phyloP scores from a whole-genome alignment of 1,284 basidiomycete genomes.

The Phylloboletellus chloephorus region DNA sequence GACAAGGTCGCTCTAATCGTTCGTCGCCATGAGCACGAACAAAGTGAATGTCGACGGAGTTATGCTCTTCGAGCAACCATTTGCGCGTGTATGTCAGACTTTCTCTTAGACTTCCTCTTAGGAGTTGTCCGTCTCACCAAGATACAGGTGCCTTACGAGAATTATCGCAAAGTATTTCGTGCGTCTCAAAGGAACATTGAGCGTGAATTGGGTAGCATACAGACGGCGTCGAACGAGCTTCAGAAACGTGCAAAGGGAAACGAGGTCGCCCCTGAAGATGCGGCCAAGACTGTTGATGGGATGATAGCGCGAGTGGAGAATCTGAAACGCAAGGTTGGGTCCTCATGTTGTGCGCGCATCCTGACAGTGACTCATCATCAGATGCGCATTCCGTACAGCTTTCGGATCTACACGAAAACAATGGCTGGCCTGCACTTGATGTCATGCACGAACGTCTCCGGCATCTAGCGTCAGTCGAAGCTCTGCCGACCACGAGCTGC shows the following conservation, averaged over 20 bases:
- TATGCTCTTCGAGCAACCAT: slow-evolving; percentile 85
- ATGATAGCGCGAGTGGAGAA: slow-evolving; percentile 73
- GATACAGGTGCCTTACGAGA: slow-evolving; percentile 77
- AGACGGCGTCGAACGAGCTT: slow-evolving; percentile 52
- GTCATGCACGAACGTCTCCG: slow-evolving; percentile 69
- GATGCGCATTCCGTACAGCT: slow-evolving; percentile 42
- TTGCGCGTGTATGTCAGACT: slow-evolving; percentile 55
- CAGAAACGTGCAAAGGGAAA: slow-evolving; percentile 39
- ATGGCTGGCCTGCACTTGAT: slow-evolving; percentile 61
- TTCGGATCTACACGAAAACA: slow-evolving; percentile 59
- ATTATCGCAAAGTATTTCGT: slow-evolving; percentile 79
- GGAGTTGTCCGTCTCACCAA: slow-evolving; percentile 9
- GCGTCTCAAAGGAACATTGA: slow-evolving; percentile 76
- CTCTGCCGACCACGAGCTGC: slow-evolving; percentile 44
- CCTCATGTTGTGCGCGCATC: slow-evolving; percentile 14
- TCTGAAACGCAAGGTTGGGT: slow-evolving; percentile 74
- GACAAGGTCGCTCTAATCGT: slow-evolving; percentile 9
- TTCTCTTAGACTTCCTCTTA: too few species aligned
- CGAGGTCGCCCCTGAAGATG: slow-evolving; percentile 44
- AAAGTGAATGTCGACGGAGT: slow-evolving; percentile 70
- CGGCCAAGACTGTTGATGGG: slow-evolving; percentile 57
- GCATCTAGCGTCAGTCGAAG: slow-evolving; percentile 61
- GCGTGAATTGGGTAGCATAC: slow-evolving; percentile 63
- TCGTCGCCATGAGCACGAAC: slow-evolving; percentile 35
- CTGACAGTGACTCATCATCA: slow-evolving; percentile 11